Base-by-base conservation (phyloP, 2,329 filamentous ascomycete species). In the Biscogniauxia mediterranea region DNA sequence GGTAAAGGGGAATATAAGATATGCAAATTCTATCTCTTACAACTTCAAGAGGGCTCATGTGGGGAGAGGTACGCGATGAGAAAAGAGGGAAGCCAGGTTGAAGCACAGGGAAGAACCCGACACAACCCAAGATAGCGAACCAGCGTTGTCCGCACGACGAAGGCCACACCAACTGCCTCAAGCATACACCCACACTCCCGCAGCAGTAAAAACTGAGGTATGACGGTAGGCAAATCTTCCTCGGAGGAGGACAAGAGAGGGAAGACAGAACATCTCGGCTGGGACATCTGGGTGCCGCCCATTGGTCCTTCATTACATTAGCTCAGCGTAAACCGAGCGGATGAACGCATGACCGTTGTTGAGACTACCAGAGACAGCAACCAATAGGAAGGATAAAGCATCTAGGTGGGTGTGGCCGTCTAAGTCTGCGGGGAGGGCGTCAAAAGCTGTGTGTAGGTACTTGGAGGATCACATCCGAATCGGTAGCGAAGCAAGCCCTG, bases 311-410 rank as follows among this genome's bases (percentile, higher is more conserved):
- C 69, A 72, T 74, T 72, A 80, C 76, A 75, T 77, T 76, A 77
- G 76, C 73, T 75, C 73, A 76, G 76, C 71, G 73, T 77, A 71
- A 73, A 78, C 74, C 76, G 75, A 73, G 77, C 79, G 79, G 78
- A 78, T 78, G 77, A 80, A 78, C 77, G 79, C 80, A 82, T 82
- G 79, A 78, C 79, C 77, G 79, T 80, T 79, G 78, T 78, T 72
- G 74, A 77, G 73, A 68, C 72, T 74, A 70, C 68, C 71, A 72
- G 68, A 60, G 63, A 61, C 63, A 67, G 63, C 65, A 68, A 64
- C 80, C 79, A 81, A 81, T 79, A 72, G 71, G 70, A 70, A 68
- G 61, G 67, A 65, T 64, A 65, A 64, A 57, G 46, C 52, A 57
- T 63, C 62, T 58, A 61, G 66, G 64, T 72, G 72, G 73, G 74